Evolutionary conservation across 371 early-diverging fungal species (phyloP).

Genomic region (Apophysomyces trapeziformis): DNA sequence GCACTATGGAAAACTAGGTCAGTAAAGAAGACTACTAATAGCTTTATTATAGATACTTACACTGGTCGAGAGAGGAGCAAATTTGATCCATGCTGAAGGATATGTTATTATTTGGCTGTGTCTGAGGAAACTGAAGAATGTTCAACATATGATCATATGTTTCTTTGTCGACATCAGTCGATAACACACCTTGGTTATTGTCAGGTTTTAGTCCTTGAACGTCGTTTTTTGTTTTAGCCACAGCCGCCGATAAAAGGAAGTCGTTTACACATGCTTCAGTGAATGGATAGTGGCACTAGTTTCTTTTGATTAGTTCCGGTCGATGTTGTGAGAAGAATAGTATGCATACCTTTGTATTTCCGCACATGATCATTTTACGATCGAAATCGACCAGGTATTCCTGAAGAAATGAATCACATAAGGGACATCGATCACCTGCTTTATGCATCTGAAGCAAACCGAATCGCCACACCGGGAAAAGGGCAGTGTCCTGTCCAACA

Average conservation of each 20-base stretch:
- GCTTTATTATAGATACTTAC: background rate
- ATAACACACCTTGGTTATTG: slow-evolving; percentile 5
- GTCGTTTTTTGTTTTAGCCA: background rate
- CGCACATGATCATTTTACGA: background rate
- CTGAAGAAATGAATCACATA: background rate
- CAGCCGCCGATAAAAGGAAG: background rate
- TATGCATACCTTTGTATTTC: background rate
- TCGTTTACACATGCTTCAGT: background rate
- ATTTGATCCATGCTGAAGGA: background rate
- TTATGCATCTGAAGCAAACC: no score
- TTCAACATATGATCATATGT: slow-evolving; percentile 6
- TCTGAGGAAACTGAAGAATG: slow-evolving; percentile 4
- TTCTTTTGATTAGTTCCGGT: background rate
- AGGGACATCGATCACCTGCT: background rate
- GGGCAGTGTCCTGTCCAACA: no score
- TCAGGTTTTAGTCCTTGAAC: background rate
- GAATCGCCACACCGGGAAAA: no score
- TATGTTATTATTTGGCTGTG: background rate
- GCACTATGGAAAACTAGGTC: background rate
- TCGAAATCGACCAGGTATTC: background rate
- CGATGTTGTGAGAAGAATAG: background rate
- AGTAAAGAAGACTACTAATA: background rate
- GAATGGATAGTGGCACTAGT: slow-evolving; percentile 1
- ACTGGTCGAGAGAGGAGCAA: background rate
- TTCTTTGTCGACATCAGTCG: background rate